Conservation (phyloP, 1,284 basidiomycete genomes). For the Ganoderma sinense region DNA sequence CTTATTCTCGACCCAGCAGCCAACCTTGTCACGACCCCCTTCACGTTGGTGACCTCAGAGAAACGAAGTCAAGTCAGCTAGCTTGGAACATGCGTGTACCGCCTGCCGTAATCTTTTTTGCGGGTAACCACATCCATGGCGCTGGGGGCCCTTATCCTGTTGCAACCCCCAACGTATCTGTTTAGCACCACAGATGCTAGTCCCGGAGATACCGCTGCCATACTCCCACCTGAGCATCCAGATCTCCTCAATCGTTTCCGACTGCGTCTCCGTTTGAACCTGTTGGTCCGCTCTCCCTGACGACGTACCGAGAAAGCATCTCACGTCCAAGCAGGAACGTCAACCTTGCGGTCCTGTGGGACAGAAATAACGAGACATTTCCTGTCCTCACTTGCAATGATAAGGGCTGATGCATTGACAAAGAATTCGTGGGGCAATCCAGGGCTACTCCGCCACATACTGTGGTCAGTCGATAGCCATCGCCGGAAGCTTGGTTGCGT, state of each 20-base stretch:
- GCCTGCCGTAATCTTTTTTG: not conserved
- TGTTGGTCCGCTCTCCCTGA: not conserved
- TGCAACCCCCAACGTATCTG: not conserved
- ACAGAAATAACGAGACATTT: not conserved
- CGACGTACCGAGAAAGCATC: not conserved
- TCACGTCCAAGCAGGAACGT: not conserved
- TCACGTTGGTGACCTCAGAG: not conserved
- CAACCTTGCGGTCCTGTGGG: not conserved
- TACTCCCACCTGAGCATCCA: not conserved
- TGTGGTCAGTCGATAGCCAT: slow-evolving; percentile 11
- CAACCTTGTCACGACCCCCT: not conserved
- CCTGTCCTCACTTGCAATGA: not conserved
- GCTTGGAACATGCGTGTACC: not conserved
- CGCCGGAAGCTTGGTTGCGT: not conserved
- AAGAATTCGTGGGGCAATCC: not conserved
- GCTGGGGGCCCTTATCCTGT: not conserved
- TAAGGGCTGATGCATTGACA: not conserved
- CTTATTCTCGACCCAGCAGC: not conserved
- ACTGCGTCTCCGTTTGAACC: not conserved
- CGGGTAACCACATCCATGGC: not conserved
- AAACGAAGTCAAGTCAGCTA: not conserved
- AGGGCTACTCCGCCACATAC: not conserved
- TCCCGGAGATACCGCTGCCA: slow-evolving; percentile 1
- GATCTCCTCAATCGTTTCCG: not conserved
- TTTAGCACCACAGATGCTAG: not conserved